Percentiles rank a stretch among this genome's conserved stretches.
phyloP scores from a whole-genome alignment of 2,329 filamentous ascomycete genomes.

The Paraconiothyrium brasiliense region DNA sequence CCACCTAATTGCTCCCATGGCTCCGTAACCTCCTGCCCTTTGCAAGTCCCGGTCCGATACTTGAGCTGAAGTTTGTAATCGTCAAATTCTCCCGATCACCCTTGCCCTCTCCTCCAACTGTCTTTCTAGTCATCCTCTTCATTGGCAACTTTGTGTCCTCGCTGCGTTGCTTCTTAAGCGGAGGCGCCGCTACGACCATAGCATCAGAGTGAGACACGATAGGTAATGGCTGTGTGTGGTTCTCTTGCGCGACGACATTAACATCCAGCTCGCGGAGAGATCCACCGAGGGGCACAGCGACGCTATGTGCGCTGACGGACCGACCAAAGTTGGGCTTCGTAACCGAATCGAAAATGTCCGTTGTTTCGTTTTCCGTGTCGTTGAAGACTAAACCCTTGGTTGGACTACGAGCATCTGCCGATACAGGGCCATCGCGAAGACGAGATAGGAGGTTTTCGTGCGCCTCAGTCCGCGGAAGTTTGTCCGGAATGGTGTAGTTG shows the following conservation, averaged over 20 bases:
- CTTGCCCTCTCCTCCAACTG: conserved; percentile 51
- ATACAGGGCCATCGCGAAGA: conserved; percentile 48
- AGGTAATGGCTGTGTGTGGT: conserved; percentile 42
- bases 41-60: conserved; percentile 48
- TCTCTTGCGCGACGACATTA: conserved; percentile 51
- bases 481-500: conserved; percentile 81
- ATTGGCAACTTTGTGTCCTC: conserved; percentile 55
- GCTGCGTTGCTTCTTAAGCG: conserved; percentile 56
- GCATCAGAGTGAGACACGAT: conserved; percentile 45
- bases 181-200: conserved; percentile 41
- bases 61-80: conserved; percentile 52
- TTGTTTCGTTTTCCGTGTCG: conserved; percentile 47
- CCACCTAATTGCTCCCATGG: conserved; percentile 34
- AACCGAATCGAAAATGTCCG: conserved; percentile 37
- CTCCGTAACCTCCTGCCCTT: conserved; percentile 52
- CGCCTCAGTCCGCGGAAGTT: conserved; percentile 77
- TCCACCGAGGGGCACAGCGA: conserved; percentile 32
- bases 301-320: conserved; percentile 34
- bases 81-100: conserved; percentile 54
- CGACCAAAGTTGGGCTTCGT: conserved; percentile 36
- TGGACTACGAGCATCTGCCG: conserved; percentile 51
- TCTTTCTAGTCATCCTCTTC: conserved; percentile 54
- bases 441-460: conserved; percentile 67
- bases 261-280: conserved; percentile 60
- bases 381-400: conserved; percentile 64